Conservation (phyloP, 2,329 filamentous ascomycete genomes). For the Gaeumannomyces sp. region DNA sequence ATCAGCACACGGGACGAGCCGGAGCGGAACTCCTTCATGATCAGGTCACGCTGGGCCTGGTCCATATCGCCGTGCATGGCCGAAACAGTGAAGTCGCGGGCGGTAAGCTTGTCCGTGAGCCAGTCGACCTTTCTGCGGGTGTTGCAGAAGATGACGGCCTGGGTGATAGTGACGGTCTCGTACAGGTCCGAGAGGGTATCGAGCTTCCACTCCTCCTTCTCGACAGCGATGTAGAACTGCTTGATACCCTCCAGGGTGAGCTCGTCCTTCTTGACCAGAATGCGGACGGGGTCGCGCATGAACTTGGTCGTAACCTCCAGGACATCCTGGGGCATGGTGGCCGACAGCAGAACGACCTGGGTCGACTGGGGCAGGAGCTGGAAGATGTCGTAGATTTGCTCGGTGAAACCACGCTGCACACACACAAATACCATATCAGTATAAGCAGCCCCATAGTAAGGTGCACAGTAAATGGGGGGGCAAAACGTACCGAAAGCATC, state of each 20-base stretch:
- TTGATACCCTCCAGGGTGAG: constrained; percentile 95
- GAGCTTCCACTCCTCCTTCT: constrained; percentile 99
- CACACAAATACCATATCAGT: neutral
- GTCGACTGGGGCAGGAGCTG: constrained; percentile 93
- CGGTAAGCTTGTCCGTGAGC: constrained; percentile 98
- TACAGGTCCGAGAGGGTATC: constrained; percentile 98
- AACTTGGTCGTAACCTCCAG: constrained; percentile 99
- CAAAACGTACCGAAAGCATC: constrained; percentile 38
- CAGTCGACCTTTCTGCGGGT: constrained; percentile 98
- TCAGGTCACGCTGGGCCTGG: constrained; percentile 94
- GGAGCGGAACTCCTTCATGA: constrained; percentile 98
- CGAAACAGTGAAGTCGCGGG: constrained; percentile 96
- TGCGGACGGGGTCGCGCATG: constrained; percentile 96
- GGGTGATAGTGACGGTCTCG: constrained; percentile 96
- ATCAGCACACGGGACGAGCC: constrained; percentile 95
- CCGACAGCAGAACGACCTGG: constrained; percentile 96
- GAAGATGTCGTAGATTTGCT: constrained; percentile 99
- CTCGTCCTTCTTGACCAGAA: constrained; percentile 97
- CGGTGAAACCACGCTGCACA: constrained; percentile 81
- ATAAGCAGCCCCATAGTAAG: neutral
- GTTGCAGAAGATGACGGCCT: constrained; percentile 99
- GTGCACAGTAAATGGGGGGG: neutral
- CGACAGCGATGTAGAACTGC: constrained; percentile 98
- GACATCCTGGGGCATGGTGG: constrained; percentile 94
- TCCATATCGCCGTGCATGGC: constrained; percentile 99